A percentile compares a stretch with the other conserved stretches of the same genome.
Evolutionary conservation across 2,329 filamentous ascomycete species (phyloP).

Genomic region (Colletotrichum lupini): DNA sequence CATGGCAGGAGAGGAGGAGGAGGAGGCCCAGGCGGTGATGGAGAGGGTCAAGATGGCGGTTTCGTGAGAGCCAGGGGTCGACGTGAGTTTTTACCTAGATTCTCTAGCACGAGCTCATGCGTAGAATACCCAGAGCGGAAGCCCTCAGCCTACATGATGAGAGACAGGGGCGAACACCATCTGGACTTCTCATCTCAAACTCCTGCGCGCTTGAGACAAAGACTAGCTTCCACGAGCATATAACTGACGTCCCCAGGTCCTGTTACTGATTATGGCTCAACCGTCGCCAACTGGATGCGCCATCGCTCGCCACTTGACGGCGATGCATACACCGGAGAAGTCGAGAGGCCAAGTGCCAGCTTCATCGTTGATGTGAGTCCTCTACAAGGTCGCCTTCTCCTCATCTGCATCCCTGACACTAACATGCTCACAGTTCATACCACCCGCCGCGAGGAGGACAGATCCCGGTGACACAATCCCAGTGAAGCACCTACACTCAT

Average conservation of each 20-base stretch:
- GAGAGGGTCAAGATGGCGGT: slow-evolving; percentile 48
- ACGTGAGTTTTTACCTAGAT: slow-evolving; percentile 53
- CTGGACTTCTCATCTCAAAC: background rate
- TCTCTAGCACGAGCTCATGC: background rate
- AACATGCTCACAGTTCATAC: slow-evolving; percentile 77
- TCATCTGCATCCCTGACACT: background rate
- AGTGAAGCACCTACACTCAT: slow-evolving; percentile 97
- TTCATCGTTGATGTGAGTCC: slow-evolving; percentile 86
- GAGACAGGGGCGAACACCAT: background rate
- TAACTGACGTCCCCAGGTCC: slow-evolving; percentile 67
- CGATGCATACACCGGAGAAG: slow-evolving; percentile 72
- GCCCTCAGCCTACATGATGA: background rate
- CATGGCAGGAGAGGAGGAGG: slow-evolving; percentile 47
- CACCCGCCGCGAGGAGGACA: slow-evolving; percentile 79
- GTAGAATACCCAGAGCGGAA: background rate
- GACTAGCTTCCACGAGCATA: background rate
- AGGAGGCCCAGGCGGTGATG: slow-evolving; percentile 46
- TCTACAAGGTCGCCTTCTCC: background rate
- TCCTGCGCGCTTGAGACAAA: background rate
- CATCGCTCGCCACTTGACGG: slow-evolving; percentile 63
- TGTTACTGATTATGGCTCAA: slow-evolving; percentile 93
- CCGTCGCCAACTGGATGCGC: slow-evolving; percentile 91
- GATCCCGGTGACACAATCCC: slow-evolving; percentile 88
- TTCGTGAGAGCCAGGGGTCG: slow-evolving; percentile 63
- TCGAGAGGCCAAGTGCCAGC: slow-evolving; percentile 86